Percentiles rank a stretch among this genome's conserved stretches.
phyloP scores from a whole-genome alignment of 179 eudicot genomes.

The Vitellaria paradoxa region DNA sequence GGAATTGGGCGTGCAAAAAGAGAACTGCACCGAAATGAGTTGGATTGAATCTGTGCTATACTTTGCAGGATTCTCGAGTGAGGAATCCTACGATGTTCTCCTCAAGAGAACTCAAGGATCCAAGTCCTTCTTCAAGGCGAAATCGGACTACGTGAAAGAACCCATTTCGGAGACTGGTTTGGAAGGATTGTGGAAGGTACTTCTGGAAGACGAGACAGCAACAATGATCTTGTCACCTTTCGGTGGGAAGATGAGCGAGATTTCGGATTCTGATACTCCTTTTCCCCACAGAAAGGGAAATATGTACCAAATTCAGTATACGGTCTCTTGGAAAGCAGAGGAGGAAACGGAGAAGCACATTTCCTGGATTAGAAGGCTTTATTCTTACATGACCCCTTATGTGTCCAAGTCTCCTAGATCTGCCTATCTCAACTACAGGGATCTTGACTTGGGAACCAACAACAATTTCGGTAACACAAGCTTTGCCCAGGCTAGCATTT shows the following conservation, averaged over 20 bases:
- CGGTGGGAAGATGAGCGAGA: slow-evolving; percentile 36
- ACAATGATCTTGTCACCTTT: slow-evolving; percentile 30
- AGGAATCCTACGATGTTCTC: slow-evolving; percentile 5
- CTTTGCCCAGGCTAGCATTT: slow-evolving; percentile 33
- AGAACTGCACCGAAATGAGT: slow-evolving; percentile 23
- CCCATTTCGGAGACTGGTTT: slow-evolving; percentile 31
- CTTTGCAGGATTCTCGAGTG: slow-evolving; percentile 11
- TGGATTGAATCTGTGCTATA: slow-evolving; percentile 25
- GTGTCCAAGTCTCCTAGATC: slow-evolving; percentile 27
- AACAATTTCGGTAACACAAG: slow-evolving; percentile 22
- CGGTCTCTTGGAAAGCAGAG: slow-evolving; percentile 20
- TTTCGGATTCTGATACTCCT: slow-evolving; percentile 26
- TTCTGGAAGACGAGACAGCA: slow-evolving; percentile 14
- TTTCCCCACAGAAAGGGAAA: slow-evolving; percentile 41
- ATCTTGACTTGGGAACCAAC: slow-evolving; percentile 43
- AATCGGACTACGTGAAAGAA: slow-evolving; percentile 33
- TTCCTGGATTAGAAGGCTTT: slow-evolving; percentile 26
- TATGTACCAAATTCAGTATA: slow-evolving; percentile 28
- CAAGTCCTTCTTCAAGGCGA: slow-evolving; percentile 24
- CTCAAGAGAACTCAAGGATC: not conserved
- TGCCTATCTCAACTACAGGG: slow-evolving; percentile 37
- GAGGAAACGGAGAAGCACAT: slow-evolving; percentile 6
- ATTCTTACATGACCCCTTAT: slow-evolving; percentile 27
- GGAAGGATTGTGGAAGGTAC: slow-evolving; percentile 27
- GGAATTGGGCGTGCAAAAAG: slow-evolving; percentile 18